Conservation (phyloP, 768 basidiomycete genomes). For the Porpolomopsis calyptriformis region DNA sequence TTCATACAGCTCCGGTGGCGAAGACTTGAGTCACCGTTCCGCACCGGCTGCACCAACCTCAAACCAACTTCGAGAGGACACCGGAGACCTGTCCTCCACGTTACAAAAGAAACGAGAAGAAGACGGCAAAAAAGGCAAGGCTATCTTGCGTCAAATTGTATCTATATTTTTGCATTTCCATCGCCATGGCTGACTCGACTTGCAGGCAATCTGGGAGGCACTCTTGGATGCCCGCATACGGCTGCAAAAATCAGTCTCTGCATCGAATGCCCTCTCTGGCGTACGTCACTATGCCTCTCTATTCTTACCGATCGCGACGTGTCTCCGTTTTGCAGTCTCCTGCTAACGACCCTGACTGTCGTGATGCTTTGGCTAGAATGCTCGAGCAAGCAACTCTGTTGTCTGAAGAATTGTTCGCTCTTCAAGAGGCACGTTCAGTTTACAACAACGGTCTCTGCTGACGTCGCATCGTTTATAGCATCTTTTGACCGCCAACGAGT, state of each 20-base stretch:
- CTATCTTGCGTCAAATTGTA: slow-evolving; percentile 76
- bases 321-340: slow-evolving; percentile 23
- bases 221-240: slow-evolving; percentile 87
- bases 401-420: slow-evolving; percentile 54
- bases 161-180: slow-evolving; percentile 18
- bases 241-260: slow-evolving; percentile 66
- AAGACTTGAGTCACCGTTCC: neutral
- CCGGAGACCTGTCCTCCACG: slow-evolving; percentile 34
- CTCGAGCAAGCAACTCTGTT: slow-evolving; percentile 50
- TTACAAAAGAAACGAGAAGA: slow-evolving; percentile 53
- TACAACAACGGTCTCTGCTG: neutral
- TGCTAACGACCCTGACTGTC: slow-evolving; percentile 30
- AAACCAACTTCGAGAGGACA: slow-evolving; percentile 4
- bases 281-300: slow-evolving; percentile 29
- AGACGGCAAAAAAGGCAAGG: slow-evolving; percentile 74
- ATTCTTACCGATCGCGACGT: slow-evolving; percentile 8
- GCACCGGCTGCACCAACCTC: neutral
- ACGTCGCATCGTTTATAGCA: slow-evolving; percentile 22
- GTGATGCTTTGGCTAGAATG: slow-evolving; percentile 38
- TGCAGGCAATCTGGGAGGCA: slow-evolving; percentile 73
- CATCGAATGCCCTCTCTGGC: slow-evolving; percentile 55
- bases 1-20: neutral
- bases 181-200: neutral
- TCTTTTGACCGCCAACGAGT: slow-evolving; percentile 38
- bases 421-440: slow-evolving; percentile 48